Evolutionary conservation across 164 flowering plant genomes (phyloP), one percentile per base, ranked within the genome.

Genomic region (Dillenia suffruticosa): DNA sequence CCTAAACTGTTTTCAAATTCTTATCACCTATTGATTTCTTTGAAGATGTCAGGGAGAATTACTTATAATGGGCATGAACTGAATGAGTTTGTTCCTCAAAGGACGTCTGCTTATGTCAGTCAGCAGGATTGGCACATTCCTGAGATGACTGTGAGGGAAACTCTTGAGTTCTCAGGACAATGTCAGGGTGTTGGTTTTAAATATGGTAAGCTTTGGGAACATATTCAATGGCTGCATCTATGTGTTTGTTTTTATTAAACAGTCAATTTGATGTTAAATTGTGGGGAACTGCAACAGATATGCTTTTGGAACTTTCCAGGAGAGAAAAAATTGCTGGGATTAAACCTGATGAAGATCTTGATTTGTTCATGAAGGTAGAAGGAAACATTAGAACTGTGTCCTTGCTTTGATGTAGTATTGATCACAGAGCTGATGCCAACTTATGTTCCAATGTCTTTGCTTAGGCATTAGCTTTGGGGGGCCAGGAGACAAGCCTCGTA

Each of bases 331-430:
- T 69, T 40, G 82, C 85, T 52, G 90, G 94, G 57, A 77, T 87
- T 53, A 90, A 83, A 72, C 97, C 99, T 22, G 99, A 92, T 68
- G 97, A 87, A 73, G 99, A 95, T 81, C 93, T 95, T 73, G 99
- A 95, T 70, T 78, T 95, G 72, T 90, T 92, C 72, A 87, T 95
- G 86, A 95, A 95, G 96, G 99, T 90, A 69, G 17, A 50, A 60
- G 43, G 16, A 63, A 46, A n/a, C 32, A 14, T 48, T 52, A 8
- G 10, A 26, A 58, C 9, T 16, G 22, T 51, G 22, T 61, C 45
- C 15, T 16, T 59, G 54, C 24, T 49, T 22, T 49, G 14, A 48
- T 17, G 60, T 55, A 19, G 40, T 68, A 8, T 56, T 54, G 54
- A 12, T 61, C 22, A 32, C 46, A 46, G 26, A 9, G 11, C 32